Evolutionary conservation across 2,329 filamentous ascomycete genomes (phyloP).

Genomic region (Septoria petroselini): DNA sequence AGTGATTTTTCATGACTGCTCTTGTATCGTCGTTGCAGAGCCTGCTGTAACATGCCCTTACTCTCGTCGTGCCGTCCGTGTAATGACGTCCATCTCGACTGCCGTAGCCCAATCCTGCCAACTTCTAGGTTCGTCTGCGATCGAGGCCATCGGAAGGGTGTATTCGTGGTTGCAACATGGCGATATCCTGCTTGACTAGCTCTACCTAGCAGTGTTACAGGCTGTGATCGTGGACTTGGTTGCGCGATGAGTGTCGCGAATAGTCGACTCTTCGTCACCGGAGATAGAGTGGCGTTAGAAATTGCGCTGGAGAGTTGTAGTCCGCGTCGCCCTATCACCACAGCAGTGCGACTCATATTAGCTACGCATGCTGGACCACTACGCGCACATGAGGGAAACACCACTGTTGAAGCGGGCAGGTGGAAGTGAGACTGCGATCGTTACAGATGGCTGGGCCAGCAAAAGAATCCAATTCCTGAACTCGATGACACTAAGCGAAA

Average conservation of each 20-base stretch:
- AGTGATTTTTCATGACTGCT: slow-evolving; percentile 18
- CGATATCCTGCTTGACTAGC: slow-evolving; percentile 2
- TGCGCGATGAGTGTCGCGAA: slow-evolving; percentile 11
- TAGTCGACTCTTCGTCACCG: slow-evolving; percentile 13
- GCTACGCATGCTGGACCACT: slow-evolving; percentile 21
- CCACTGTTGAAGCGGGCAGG: slow-evolving; percentile 20
- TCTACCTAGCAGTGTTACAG: slow-evolving; percentile 2
- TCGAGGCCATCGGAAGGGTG: slow-evolving; percentile 23
- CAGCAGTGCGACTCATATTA: slow-evolving; percentile 45
- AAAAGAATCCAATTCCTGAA: slow-evolving; percentile 5
- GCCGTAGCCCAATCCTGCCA: slow-evolving; percentile 15
- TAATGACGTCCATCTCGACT: slow-evolving; percentile 7
- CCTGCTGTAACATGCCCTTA: slow-evolving; percentile 8
- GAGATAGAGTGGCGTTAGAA: slow-evolving; percentile 12
- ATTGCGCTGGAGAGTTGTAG: slow-evolving; percentile 19
- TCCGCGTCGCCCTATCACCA: slow-evolving; percentile 23
- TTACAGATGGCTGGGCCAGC: slow-evolving; percentile 12
- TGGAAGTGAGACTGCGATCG: background rate
- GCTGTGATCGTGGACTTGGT: slow-evolving; percentile 2
- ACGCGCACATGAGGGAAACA: background rate
- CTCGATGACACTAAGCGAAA: slow-evolving; percentile 7
- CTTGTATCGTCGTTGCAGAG: slow-evolving; percentile 26
- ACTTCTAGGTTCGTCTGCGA: slow-evolving; percentile 21
- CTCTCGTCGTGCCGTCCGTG: slow-evolving; percentile 15
- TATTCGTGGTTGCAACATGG: slow-evolving; percentile 27